Conservation (phyloP, 2,329 filamentous ascomycete species). For the Fusarium metavorans region DNA sequence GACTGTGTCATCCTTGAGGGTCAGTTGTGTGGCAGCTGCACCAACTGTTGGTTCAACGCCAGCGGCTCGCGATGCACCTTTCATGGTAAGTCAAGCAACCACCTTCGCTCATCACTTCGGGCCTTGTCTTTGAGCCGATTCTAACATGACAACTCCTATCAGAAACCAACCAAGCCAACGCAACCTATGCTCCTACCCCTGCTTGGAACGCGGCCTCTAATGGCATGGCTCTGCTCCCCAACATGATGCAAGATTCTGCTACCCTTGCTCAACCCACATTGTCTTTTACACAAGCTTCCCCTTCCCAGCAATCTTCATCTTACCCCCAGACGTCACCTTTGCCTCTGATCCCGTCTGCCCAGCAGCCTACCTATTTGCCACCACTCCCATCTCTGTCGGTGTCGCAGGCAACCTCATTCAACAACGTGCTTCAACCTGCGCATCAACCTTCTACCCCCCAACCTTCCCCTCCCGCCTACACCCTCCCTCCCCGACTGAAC, state of each 20-base stretch:
- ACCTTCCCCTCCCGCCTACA: slow-evolving; percentile 8
- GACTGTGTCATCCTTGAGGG: slow-evolving; percentile 70
- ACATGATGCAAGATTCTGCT: not conserved
- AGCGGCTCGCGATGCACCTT: slow-evolving; percentile 71
- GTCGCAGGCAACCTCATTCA: not conserved
- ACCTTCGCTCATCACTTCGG: not conserved
- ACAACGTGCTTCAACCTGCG: not conserved
- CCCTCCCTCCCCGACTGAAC: slow-evolving; percentile 41
- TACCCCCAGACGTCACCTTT: not conserved
- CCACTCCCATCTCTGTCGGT: not conserved
- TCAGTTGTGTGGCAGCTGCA: slow-evolving; percentile 71
- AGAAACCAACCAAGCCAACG: slow-evolving; percentile 40
- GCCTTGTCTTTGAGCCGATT: not conserved
- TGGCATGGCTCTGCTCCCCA: not conserved
- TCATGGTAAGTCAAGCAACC: slow-evolving; percentile 61
- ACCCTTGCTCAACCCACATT: not conserved
- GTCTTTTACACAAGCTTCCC: not conserved
- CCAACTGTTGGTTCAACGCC: slow-evolving; percentile 74
- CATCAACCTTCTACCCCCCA: not conserved
- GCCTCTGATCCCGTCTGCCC: not conserved
- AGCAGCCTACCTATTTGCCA: not conserved
- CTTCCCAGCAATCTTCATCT: not conserved
- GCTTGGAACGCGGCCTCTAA: slow-evolving; percentile 1
- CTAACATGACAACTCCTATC: slow-evolving; percentile 4
- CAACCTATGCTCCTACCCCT: slow-evolving; percentile 16